Conservation (phyloP, 2,329 filamentous ascomycete genomes). For the Pseudocercospora crystallina region DNA sequence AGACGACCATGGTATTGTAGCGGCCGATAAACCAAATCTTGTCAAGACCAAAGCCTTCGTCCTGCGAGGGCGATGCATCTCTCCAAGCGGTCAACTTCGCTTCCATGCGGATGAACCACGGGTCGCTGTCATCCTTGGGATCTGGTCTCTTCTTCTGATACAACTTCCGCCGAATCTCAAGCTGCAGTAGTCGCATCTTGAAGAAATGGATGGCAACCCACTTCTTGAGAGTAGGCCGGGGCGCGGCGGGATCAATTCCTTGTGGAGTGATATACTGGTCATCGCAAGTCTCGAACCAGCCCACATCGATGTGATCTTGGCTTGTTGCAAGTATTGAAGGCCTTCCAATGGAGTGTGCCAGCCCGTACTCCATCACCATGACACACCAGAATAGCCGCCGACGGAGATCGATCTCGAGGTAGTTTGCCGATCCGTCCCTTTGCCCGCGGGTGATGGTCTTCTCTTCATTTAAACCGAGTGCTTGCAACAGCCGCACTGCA, state of each 20-base stretch:
- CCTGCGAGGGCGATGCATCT: constrained; percentile 70
- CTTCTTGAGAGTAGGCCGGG: constrained; percentile 72
- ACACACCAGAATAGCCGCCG: constrained; percentile 86
- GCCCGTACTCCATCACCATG: constrained; percentile 80
- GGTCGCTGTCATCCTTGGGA: constrained; percentile 75
- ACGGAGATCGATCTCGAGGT: constrained; percentile 83
- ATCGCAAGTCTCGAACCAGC: constrained; percentile 78
- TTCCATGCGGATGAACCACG: constrained; percentile 83
- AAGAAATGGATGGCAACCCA: constrained; percentile 88
- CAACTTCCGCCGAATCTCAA: constrained; percentile 80
- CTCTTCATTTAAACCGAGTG: constrained; percentile 83
- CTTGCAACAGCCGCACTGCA: constrained; percentile 82
- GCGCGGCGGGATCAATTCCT: constrained; percentile 69
- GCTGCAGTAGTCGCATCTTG: constrained; percentile 83
- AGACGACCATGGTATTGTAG: constrained; percentile 85
- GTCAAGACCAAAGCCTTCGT: constrained; percentile 68
- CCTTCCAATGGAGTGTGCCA: constrained; percentile 84
- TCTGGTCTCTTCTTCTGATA: constrained; percentile 81
- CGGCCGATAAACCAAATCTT: constrained; percentile 64
- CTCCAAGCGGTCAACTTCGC: constrained; percentile 78
- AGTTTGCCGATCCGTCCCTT: constrained; percentile 61
- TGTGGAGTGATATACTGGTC: constrained; percentile 79
- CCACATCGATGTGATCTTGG: constrained; percentile 79
- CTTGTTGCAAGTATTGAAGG: constrained; percentile 81
- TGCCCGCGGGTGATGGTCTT: constrained; percentile 73